A percentile compares a stretch with the other conserved stretches of the same genome.
phyloP scores from a whole-genome alignment of 2,329 filamentous ascomycete genomes.

The Coniella lustricola region DNA sequence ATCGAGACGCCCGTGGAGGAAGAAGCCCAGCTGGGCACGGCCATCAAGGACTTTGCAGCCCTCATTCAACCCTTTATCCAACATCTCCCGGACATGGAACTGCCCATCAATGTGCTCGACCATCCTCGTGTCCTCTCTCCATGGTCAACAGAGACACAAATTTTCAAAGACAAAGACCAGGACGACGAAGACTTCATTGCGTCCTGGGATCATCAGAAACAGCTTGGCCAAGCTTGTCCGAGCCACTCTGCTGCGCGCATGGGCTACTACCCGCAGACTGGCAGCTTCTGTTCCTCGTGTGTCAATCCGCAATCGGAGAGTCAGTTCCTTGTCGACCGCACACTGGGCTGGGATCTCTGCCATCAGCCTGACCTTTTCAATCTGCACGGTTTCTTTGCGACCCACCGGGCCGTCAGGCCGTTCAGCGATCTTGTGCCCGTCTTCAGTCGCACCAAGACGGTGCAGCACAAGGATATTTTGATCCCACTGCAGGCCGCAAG shows the following conservation, averaged over 20 bases:
- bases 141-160: conserved; percentile 38
- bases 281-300: conserved; percentile 58
- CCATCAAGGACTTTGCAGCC: conserved; percentile 42
- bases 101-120: conserved; percentile 76
- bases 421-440: conserved; percentile 62
- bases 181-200: conserved; percentile 2
- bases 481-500: conserved; percentile 50
- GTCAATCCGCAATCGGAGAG: conserved; percentile 56
- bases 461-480: conserved; percentile 69
- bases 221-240: conserved; percentile 46
- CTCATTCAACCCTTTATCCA: conserved; percentile 68
- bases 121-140: conserved; percentile 66
- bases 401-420: conserved; percentile 53
- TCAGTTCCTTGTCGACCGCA: conserved; percentile 62
- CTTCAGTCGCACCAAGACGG: conserved; percentile 68
- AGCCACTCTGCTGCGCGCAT: conserved; percentile 53
- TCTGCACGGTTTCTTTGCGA: conserved; percentile 67
- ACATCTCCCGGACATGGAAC: conserved; percentile 73
- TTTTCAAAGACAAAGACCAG: neutral
- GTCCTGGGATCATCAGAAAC: conserved; percentile 19
- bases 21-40: conserved; percentile 25
- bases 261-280: conserved; percentile 55
- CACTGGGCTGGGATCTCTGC: conserved; percentile 59
- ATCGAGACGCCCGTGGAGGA: conserved; percentile 35
- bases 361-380: conserved; percentile 69